Percentiles rank a stretch among this genome's conserved stretches.
phyloP scores from a whole-genome alignment of 768 basidiomycete species.

The Amanita exitialis region DNA sequence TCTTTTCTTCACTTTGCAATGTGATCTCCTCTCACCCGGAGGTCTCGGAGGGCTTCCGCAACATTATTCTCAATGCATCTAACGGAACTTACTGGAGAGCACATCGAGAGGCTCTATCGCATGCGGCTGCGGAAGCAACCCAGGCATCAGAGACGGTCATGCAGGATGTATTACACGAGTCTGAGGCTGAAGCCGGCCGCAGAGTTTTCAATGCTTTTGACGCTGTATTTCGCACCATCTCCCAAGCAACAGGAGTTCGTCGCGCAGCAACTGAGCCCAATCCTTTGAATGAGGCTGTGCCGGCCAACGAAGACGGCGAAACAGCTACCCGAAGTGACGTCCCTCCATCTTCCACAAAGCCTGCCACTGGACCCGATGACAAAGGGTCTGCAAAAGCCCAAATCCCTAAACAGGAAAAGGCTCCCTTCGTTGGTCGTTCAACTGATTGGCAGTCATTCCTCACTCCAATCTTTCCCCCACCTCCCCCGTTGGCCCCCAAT shows the following conservation, averaged over 20 bases:
- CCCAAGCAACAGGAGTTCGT: slow-evolving; percentile 16
- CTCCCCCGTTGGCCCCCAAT: slow-evolving; percentile 8
- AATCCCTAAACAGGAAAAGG: neutral
- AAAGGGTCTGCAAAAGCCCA: neutral
- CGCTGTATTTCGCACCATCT: slow-evolving; percentile 46
- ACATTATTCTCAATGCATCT: slow-evolving; percentile 49
- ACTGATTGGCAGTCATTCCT: slow-evolving; percentile 4
- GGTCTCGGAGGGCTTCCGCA: slow-evolving; percentile 55
- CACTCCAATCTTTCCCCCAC: neutral
- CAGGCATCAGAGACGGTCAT: slow-evolving; percentile 34
- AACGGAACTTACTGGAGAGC: slow-evolving; percentile 61
- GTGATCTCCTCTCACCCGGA: slow-evolving; percentile 61
- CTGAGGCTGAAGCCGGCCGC: slow-evolving; percentile 58
- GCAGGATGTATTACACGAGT: slow-evolving; percentile 31
- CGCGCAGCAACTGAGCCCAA: slow-evolving; percentile 4
- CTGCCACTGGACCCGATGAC: neutral
- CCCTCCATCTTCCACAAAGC: neutral
- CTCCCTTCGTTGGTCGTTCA: neutral
- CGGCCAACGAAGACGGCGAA: neutral
- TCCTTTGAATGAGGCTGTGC: neutral
- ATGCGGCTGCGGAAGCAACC: slow-evolving; percentile 44
- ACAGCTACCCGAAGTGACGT: neutral
- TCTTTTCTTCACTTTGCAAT: slow-evolving; percentile 46
- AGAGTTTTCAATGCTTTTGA: slow-evolving; percentile 56
- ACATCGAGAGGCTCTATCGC: slow-evolving; percentile 50